A percentile compares a stretch with the other conserved stretches of the same genome.
Conservation (phyloP, 306 rosid genomes). For the Begonia fuchsioides region DNA sequence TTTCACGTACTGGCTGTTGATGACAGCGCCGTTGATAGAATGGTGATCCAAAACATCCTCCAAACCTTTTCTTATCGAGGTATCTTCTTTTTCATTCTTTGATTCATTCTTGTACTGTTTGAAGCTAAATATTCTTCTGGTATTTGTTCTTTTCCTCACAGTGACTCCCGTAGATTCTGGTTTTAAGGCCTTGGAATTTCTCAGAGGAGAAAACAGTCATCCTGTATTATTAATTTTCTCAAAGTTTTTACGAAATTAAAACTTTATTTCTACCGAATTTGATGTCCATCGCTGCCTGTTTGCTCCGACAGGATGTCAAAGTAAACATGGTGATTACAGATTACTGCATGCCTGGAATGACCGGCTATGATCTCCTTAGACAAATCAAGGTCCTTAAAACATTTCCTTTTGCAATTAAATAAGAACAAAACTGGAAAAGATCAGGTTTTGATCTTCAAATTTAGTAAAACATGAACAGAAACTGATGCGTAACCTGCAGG, state of each 20-base stretch:
- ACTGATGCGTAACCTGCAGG: slow-evolving; percentile 21
- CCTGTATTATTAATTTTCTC: slow-evolving; percentile 16
- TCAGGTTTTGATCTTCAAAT: too few relatives aligned
- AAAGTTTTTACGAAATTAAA: not conserved
- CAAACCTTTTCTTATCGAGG: slow-evolving; percentile 81
- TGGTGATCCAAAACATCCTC: slow-evolving; percentile 70
- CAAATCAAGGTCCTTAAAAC: slow-evolving; percentile 41
- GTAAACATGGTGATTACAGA: slow-evolving; percentile 76
- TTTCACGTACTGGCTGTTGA: slow-evolving; percentile 88
- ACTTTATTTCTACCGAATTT: not conserved
- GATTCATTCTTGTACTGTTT: too few relatives aligned
- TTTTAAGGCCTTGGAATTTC: not conserved
- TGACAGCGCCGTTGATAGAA: slow-evolving; percentile 66
- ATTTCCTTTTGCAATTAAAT: too few relatives aligned
- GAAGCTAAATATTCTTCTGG: too few relatives aligned
- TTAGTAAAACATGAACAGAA: too few relatives aligned
- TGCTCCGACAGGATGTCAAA: slow-evolving; percentile 29
- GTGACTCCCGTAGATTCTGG: not conserved
- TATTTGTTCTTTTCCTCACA: not conserved
- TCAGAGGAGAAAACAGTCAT: slow-evolving; percentile 14
- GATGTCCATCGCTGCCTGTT: slow-evolving; percentile 2
- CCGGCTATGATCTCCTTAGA: slow-evolving; percentile 80
- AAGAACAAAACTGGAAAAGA: too few relatives aligned
- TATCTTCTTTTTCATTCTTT: slow-evolving; percentile 6
- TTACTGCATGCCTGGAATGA: slow-evolving; percentile 91